These are phyloP conservation scores for Tetrapisispora namnaoensis DNA, from an alignment of 805 yeast species.

Conservation along the genomic window DNA sequence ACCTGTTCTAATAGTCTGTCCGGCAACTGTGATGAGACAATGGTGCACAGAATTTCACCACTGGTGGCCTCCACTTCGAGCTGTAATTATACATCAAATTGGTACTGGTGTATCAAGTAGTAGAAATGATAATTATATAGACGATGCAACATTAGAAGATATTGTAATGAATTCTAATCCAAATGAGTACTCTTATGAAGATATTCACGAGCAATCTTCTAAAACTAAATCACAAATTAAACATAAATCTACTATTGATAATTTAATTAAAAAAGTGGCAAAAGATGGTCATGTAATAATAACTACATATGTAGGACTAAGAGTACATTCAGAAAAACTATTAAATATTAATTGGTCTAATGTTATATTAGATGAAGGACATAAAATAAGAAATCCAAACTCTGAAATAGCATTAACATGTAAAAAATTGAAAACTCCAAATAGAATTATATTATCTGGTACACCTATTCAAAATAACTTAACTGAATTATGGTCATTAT, in stretches of 20 bases:
- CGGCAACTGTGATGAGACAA: constrained; percentile 91
- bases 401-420: constrained; percentile 77
- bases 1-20: constrained; percentile 85
- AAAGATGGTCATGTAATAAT: constrained; percentile 71
- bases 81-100: constrained; percentile 80
- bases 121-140: constrained; percentile 14
- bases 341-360: constrained; percentile 79
- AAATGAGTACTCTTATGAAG: constrained; percentile 37
- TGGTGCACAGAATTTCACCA: constrained; percentile 95
- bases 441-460: constrained; percentile 83
- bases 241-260: constrained; percentile 19
- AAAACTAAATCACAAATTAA: constrained; percentile 24
- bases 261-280: constrained; percentile 43
- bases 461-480: constrained; percentile 95
- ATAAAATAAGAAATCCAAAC: constrained; percentile 91
- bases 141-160: constrained; percentile 45
- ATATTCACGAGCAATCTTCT: constrained; percentile 18
- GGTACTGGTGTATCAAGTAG: constrained; percentile 68
- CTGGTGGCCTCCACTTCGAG: constrained; percentile 96
- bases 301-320: constrained; percentile 84
- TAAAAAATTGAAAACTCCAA: constrained; percentile 74
- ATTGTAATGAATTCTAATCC: constrained; percentile 31
- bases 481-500: constrained; percentile 86
- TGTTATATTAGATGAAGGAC: constrained; percentile 91
- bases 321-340: constrained; percentile 52